Evolutionary conservation across 345 rosid genomes (phyloP), one percentile per base, ranked within the genome.

Genomic region (Salix udensis): DNA sequence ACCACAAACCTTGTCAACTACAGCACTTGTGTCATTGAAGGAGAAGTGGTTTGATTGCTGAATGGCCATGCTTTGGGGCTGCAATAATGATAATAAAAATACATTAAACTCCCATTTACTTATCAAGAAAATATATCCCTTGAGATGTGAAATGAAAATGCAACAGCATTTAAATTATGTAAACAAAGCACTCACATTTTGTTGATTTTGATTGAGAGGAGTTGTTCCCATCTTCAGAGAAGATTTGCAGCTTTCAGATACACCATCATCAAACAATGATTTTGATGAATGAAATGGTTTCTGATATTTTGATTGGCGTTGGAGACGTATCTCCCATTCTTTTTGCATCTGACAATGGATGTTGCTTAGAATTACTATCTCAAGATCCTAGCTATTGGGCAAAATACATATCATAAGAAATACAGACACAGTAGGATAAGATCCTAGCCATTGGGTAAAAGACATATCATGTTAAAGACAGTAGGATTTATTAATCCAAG

Each of bases 111-210:
- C 42, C 9, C 31, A 53, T 16, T 75, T 14, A 1, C 67, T 37
- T 26, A 40, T 37, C 37, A 55, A 44, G 18, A 44, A 44, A 42
- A 53, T 0, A 11, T 14, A 53, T 52, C 40, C 21, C 21, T 26
- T 16, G 36, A 40, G 52, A 19, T 21, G 37, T 30, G 24, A 67
- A 7, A 69, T 30, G 5, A 40, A 37, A 68, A 6, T 37, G 50
- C 18, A 44, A 12, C 7, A 68, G 44, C 24, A 12, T 39, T 68
- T 23, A 19, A 26, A 23, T 44, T 16, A 14, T 73, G 6, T 42
- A 42, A 73, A 55, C 52, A 66, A 13, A 67, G 21, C 37, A 50
- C 48, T 75, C n/a, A 76, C 46, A 65, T 65, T 53, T 19, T 53
- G 19, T 24, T 53, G 55, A 39, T 67, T 36, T 73, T 50, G 44